Evolutionary conservation across 768 basidiomycete genomes (phyloP).

Genomic region (Panaeolus cyanescens): DNA sequence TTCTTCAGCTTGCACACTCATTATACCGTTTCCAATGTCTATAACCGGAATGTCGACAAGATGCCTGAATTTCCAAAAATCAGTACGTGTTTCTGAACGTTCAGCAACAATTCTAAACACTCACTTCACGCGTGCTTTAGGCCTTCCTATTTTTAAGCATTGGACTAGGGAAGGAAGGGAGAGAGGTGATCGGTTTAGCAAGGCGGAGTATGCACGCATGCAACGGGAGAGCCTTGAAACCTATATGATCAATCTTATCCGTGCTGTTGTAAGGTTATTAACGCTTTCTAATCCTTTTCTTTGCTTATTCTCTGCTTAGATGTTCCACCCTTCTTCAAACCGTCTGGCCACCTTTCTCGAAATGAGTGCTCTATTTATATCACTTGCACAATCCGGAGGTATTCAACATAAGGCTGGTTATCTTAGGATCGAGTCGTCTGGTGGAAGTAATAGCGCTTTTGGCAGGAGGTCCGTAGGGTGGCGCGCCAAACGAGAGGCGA

Average conservation of each 20-base stretch:
- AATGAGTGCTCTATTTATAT: slow-evolving; percentile 83
- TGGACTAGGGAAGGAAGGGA: slow-evolving; percentile 64
- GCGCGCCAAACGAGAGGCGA: slow-evolving; percentile 60
- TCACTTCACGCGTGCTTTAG: slow-evolving; percentile 32
- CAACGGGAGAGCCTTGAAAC: slow-evolving; percentile 85
- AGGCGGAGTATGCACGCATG: slow-evolving; percentile 76
- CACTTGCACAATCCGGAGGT: slow-evolving; percentile 79
- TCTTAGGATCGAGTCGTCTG: slow-evolving; percentile 58
- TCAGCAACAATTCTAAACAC: not conserved
- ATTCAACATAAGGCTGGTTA: slow-evolving; percentile 91
- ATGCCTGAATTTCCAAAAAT: slow-evolving; percentile 93
- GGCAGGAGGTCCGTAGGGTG: slow-evolving; percentile 67
- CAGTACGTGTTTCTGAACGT: slow-evolving; percentile 47
- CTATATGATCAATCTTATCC: slow-evolving; percentile 86
- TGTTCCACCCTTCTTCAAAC: slow-evolving; percentile 94
- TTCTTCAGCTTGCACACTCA: slow-evolving; percentile 90
- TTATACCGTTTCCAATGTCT: slow-evolving; percentile 83
- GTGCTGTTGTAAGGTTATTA: slow-evolving; percentile 73
- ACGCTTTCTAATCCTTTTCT: not conserved
- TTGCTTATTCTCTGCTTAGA: slow-evolving; percentile 45
- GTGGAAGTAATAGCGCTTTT: slow-evolving; percentile 55
- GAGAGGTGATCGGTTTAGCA: slow-evolving; percentile 51
- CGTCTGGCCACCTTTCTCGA: slow-evolving; percentile 90
- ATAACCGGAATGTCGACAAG: slow-evolving; percentile 68
- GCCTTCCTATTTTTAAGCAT: slow-evolving; percentile 90